These are phyloP conservation scores for Kodamaea kaohsiungensis DNA, from an alignment of 805 yeast species.

Conservation along the genomic window DNA sequence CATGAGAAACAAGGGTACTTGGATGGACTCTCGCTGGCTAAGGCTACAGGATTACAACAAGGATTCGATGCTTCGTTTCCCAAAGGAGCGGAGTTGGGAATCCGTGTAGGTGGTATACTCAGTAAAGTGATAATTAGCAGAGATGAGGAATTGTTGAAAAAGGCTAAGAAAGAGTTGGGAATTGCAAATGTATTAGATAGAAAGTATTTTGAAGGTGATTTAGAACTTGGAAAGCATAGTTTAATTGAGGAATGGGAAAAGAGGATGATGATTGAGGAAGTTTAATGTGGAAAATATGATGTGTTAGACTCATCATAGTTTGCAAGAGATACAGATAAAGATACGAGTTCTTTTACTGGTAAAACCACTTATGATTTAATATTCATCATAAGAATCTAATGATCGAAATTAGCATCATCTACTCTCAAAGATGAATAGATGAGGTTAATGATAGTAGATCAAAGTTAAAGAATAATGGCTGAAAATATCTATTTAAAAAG, in stretches of 20 bases:
- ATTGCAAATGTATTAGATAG: slow-evolving; percentile 59
- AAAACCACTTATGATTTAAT: no score
- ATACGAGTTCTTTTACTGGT: no score
- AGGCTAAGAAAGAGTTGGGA: slow-evolving; percentile 54
- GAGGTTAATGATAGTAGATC: no score
- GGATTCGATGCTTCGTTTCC: slow-evolving; percentile 86
- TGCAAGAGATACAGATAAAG: no score
- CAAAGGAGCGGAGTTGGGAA: slow-evolving; percentile 70
- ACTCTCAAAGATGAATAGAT: no score
- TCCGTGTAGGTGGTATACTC: slow-evolving; percentile 61
- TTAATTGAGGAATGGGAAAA: slow-evolving; percentile 49
- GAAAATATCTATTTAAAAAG: no score
- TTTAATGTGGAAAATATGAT: not conserved
- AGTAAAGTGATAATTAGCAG: slow-evolving; percentile 42
- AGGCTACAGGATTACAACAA: slow-evolving; percentile 67
- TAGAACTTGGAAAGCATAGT: slow-evolving; percentile 36
- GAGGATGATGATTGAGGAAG: slow-evolving; percentile 10
- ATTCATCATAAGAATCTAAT: no score
- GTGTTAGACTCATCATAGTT: no score
- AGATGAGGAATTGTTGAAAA: slow-evolving; percentile 23
- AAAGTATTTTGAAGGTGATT: slow-evolving; percentile 53
- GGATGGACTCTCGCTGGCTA: slow-evolving; percentile 71
- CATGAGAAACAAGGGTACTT: slow-evolving; percentile 82
- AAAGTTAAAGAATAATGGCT: no score
- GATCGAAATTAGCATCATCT: no score